These are phyloP conservation scores for Dysphania ambrosioides DNA, from an alignment of 148 eudicot genomes.

Conservation along the genomic window DNA sequence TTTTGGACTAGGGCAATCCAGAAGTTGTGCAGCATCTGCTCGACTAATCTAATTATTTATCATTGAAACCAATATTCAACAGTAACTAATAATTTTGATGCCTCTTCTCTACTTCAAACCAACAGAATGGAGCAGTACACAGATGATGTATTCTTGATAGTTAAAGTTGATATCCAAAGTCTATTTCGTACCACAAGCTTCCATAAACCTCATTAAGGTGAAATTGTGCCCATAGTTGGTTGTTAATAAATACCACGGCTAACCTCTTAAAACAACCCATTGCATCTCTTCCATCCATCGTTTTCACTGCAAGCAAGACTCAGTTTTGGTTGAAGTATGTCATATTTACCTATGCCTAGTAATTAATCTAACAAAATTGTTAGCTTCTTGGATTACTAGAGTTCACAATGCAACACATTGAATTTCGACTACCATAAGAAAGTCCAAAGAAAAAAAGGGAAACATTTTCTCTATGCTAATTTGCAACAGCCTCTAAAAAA, in stretches of 20 bases:
- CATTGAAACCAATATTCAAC: neutral
- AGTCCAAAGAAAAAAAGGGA: neutral
- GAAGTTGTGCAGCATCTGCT: neutral
- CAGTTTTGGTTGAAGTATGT: too few species aligned
- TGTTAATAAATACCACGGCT: neutral
- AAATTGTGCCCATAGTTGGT: neutral
- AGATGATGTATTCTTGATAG: neutral
- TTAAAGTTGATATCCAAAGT: neutral
- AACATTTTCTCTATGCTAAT: neutral
- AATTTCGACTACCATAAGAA: neutral
- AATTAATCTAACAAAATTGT: neutral
- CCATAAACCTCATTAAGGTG: neutral
- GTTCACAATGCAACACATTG: neutral
- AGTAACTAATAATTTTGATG: neutral
- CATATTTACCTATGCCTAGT: neutral
- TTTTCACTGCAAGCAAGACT: too few species aligned
- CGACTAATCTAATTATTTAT: neutral
- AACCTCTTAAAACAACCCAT: neutral
- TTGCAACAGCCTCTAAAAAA: too few species aligned
- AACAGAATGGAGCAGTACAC: neutral
- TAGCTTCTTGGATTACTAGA: neutral
- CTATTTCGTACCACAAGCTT: neutral
- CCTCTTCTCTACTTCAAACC: neutral
- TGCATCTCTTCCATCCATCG: neutral
- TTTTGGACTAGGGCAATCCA: neutral